phyloP scores from a whole-genome alignment of 306 rosid genomes.

The Sindora glabra region DNA sequence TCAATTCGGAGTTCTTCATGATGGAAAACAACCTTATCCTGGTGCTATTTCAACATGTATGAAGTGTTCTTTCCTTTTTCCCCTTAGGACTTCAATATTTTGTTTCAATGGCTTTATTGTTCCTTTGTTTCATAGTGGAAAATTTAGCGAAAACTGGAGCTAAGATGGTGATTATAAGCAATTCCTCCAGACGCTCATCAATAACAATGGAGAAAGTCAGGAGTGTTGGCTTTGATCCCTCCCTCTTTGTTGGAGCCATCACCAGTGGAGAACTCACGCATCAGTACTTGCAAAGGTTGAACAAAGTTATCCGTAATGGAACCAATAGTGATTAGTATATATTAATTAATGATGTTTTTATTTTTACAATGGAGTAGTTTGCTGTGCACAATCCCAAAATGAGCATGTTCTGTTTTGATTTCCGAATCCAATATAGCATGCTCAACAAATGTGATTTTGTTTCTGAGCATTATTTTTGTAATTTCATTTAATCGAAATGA shows the following conservation, averaged over 20 bases:
- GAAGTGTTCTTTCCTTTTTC: neutral
- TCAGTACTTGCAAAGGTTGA: slow-evolving; percentile 64
- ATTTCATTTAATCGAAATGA: neutral
- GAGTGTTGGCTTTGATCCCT: slow-evolving; percentile 84
- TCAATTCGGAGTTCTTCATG: slow-evolving; percentile 95
- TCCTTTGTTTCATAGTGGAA: slow-evolving; percentile 44
- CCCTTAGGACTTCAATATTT: neutral
- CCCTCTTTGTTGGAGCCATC: slow-evolving; percentile 73
- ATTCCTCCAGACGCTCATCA: slow-evolving; percentile 90
- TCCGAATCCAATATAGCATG: neutral
- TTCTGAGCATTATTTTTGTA: neutral
- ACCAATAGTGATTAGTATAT: neutral
- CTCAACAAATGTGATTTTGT: neutral
- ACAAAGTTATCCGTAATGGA: neutral
- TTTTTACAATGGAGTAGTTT: neutral
- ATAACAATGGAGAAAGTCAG: slow-evolving; percentile 64
- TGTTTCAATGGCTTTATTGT: neutral
- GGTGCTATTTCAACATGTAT: slow-evolving; percentile 71
- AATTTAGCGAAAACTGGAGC: slow-evolving; percentile 65
- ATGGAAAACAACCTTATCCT: slow-evolving; percentile 90
- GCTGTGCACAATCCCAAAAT: no score
- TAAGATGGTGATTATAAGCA: slow-evolving; percentile 89
- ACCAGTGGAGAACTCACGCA: slow-evolving; percentile 94
- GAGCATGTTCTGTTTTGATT: no score
- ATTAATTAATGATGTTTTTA: neutral